These are phyloP conservation scores for Phytophthora podocarpi DNA, from an alignment of 352 stramenopile genomes.

Conservation along the genomic window DNA sequence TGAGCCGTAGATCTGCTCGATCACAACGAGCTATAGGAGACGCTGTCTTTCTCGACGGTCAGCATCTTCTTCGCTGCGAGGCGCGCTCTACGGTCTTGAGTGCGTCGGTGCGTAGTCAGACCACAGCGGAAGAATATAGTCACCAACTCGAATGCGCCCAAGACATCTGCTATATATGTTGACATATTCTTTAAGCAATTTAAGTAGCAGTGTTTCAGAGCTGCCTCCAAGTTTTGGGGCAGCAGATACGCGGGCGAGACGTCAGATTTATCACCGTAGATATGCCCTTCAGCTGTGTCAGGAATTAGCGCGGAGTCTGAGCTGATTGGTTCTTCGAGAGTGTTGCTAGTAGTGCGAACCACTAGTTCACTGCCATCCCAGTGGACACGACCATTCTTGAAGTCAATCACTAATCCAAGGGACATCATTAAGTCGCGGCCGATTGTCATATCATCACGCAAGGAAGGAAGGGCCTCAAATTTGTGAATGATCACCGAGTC, in stretches of 20 bases:
- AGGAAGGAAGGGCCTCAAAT: not conserved
- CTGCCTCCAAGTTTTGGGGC: not conserved
- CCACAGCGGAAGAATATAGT: not conserved
- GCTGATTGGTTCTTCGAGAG: too few species aligned
- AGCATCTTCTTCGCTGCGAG: constrained; percentile 1
- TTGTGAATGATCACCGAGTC: constrained; percentile 10
- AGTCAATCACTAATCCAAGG: constrained; percentile 7
- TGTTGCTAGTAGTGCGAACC: too few species aligned
- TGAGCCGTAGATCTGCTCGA: constrained; percentile 8
- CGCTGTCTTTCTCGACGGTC: not conserved
- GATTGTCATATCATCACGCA: not conserved
- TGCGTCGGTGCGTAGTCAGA: not conserved
- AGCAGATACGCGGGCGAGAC: not conserved
- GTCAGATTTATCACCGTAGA: not conserved
- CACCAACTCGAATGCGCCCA: not conserved
- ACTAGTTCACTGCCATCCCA: constrained; percentile 3
- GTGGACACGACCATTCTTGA: not conserved
- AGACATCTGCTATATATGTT: not conserved
- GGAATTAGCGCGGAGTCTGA: too few species aligned
- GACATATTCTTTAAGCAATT: constrained; percentile 2
- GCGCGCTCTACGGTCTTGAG: not conserved
- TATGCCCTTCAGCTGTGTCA: not conserved
- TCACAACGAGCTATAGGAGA: not conserved
- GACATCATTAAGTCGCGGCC: not conserved
- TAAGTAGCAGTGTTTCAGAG: constrained; percentile 2